phyloP scores from a whole-genome alignment of 345 rosid genomes.

The Nephelium lappaceum region DNA sequence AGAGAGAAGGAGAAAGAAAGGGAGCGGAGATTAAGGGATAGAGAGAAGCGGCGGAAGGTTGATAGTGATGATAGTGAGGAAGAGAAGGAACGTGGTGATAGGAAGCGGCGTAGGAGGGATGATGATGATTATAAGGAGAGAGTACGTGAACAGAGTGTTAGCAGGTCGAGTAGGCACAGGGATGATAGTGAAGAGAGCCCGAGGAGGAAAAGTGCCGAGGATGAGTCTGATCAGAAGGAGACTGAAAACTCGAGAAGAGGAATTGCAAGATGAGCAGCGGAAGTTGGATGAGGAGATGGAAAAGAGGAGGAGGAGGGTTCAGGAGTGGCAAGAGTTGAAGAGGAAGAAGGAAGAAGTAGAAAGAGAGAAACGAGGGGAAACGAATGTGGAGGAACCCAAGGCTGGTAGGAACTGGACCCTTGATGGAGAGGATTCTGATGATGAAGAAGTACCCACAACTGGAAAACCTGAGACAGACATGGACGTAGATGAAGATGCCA shows the following conservation, averaged over 20 bases:
- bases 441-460: conserved; percentile 61
- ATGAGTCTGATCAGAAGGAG: conserved; percentile 53
- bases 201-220: conserved; percentile 53
- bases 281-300: conserved; percentile 85
- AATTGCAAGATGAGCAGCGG: conserved; percentile 78
- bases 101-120: conserved; percentile 67
- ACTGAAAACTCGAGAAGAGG: conserved; percentile 75
- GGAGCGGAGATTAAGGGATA: conserved; percentile 59
- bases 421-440: conserved; percentile 88
- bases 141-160: conserved; percentile 56
- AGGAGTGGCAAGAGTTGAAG: conserved; percentile 94
- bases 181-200: conserved; percentile 61
- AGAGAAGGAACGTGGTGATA: conserved; percentile 43
- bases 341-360: conserved; percentile 88
- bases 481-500: conserved; percentile 58
- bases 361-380: conserved; percentile 65
- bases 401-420: conserved; percentile 88
- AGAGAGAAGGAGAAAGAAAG: conserved; percentile 38
- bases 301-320: conserved; percentile 90
- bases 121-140: conserved; percentile 61
- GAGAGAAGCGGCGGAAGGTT: conserved; percentile 58
- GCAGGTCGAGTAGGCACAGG: conserved; percentile 57
- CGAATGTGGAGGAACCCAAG: conserved; percentile 49
- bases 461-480: conserved; percentile 49
- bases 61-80: conserved; percentile 65